phyloP scores from a whole-genome alignment of 257 asterid genomes.

The Solanum pinnatisectum region DNA sequence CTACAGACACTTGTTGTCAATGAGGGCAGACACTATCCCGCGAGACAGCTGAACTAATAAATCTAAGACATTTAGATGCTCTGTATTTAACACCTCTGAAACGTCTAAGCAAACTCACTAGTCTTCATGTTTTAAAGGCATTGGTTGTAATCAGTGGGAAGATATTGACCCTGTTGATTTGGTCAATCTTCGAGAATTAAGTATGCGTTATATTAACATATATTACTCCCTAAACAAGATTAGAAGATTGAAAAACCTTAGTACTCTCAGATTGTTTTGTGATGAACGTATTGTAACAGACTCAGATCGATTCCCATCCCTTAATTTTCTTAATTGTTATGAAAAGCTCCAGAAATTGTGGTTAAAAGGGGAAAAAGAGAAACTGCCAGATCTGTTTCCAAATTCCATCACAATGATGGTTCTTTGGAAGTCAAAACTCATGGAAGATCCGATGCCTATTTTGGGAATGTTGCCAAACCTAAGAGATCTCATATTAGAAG shows the following conservation, averaged over 20 bases:
- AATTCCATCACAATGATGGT: not conserved
- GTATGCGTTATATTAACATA: rapidly evolving
- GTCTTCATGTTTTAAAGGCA: not conserved
- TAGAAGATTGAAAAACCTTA: not conserved
- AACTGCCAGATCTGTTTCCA: not conserved
- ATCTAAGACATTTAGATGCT: not conserved
- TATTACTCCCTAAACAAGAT: not conserved
- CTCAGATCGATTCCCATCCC: not conserved
- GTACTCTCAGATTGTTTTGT: not conserved
- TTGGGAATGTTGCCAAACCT: no score
- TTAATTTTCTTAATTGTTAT: not conserved
- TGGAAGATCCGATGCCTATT: no score
- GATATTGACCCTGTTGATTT: not conserved
- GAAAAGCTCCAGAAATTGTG: not conserved
- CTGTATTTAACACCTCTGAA: not conserved
- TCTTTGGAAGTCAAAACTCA: not conserved
- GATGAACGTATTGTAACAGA: not conserved
- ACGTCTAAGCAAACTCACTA: not conserved
- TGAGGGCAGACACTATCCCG: not conserved
- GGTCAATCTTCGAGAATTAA: not conserved
- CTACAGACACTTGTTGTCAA: not conserved
- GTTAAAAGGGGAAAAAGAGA: not conserved
- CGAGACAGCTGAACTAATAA: not conserved
- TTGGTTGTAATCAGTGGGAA: not conserved
- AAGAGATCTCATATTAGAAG: no score